phyloP scores from a whole-genome alignment of 495 filamentous ascomycete genomes.

The Penicillium argentinense region DNA sequence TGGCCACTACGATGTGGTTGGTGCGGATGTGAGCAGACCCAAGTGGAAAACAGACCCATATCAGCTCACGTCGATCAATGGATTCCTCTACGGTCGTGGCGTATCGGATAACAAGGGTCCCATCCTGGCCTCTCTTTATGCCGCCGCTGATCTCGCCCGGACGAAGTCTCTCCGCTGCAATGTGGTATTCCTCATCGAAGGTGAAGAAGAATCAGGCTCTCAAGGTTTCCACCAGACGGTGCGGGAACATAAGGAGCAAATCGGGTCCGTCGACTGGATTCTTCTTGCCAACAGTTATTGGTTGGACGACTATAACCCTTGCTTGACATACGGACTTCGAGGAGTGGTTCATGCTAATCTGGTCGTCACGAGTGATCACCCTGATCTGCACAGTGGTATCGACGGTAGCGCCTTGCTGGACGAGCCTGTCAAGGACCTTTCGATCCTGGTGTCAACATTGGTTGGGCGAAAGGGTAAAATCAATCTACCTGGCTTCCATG shows the following conservation, averaged over 20 bases:
- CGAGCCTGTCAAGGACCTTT: slow-evolving; percentile 87
- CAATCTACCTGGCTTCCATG: slow-evolving; percentile 76
- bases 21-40: slow-evolving; percentile 71
- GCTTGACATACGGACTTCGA: slow-evolving; percentile 89
- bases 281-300: slow-evolving; percentile 96
- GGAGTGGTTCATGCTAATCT: slow-evolving; percentile 95
- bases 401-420: slow-evolving; percentile 86
- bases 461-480: slow-evolving; percentile 62
- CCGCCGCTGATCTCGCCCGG: slow-evolving; percentile 80
- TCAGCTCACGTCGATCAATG: slow-evolving; percentile 77
- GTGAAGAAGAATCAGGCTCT: slow-evolving; percentile 94
- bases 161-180: slow-evolving; percentile 78
- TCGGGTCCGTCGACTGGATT: slow-evolving; percentile 91
- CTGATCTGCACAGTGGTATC: slow-evolving; percentile 93
- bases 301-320: slow-evolving; percentile 93
- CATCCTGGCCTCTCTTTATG: slow-evolving; percentile 88
- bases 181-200: slow-evolving; percentile 91
- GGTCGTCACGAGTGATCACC: slow-evolving; percentile 76
- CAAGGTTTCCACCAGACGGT: slow-evolving; percentile 84
- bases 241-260: slow-evolving; percentile 71
- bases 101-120: slow-evolving; percentile 97
- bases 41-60: slow-evolving; percentile 90
- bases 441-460: slow-evolving; percentile 74
- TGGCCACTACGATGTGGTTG: slow-evolving; percentile 98
- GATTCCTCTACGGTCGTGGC: slow-evolving; percentile 95